Percentiles rank a stretch among this genome's conserved stretches.
These are phyloP conservation scores for Linum tenue DNA, from an alignment of 345 rosid species.

Conservation along the genomic window DNA sequence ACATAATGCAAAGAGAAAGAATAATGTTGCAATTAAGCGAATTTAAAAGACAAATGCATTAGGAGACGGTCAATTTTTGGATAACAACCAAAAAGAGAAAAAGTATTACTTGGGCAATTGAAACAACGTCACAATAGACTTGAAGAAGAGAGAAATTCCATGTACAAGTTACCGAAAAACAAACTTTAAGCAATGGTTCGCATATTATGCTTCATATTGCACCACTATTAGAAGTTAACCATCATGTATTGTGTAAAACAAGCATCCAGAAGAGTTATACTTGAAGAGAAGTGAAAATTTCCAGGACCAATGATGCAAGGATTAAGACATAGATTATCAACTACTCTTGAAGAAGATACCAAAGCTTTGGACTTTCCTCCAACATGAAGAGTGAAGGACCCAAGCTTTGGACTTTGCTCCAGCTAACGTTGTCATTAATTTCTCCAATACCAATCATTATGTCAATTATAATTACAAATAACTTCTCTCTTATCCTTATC, in stretches of 20 bases:
- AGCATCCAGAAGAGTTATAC: neutral
- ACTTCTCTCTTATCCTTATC: neutral
- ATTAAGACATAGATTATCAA: neutral
- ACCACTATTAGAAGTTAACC: too few relatives aligned
- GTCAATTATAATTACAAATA: neutral
- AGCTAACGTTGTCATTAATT: neutral
- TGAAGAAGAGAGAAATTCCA: too few relatives aligned
- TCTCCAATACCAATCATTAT: neutral
- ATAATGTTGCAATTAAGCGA: neutral
- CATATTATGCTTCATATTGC: too few relatives aligned
- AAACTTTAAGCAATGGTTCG: too few relatives aligned
- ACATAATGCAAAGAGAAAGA: neutral
- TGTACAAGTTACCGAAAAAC: too few relatives aligned
- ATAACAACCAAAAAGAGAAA: too few relatives aligned
- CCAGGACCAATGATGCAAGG: neutral
- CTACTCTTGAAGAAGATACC: neutral
- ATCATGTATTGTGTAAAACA: too few relatives aligned
- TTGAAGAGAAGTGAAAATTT: neutral
- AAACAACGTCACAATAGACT: too few relatives aligned
- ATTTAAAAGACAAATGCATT: neutral
- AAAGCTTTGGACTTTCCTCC: neutral
- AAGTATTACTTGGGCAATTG: too few relatives aligned
- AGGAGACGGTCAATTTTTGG: too few relatives aligned
- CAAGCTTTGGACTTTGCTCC: neutral
- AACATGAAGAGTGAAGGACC: neutral